Conservation (phyloP, 352 stramenopile species). For the Phytophthora pseudosyringae region DNA sequence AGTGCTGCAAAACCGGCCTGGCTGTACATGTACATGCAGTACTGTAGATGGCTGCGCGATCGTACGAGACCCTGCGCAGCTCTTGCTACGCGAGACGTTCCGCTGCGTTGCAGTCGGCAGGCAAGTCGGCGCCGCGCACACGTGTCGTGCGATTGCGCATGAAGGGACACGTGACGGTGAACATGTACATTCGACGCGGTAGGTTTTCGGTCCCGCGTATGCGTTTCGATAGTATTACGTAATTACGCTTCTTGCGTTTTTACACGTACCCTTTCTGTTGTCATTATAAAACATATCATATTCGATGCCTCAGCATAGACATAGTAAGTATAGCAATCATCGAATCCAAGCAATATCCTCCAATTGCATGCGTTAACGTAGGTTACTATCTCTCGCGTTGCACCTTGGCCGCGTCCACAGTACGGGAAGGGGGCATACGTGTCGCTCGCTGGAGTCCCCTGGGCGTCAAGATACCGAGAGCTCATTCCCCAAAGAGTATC, state of each 20-base stretch:
- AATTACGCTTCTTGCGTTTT: too few relatives aligned
- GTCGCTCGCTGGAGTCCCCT: constrained; percentile 24
- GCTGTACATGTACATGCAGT: too few relatives aligned
- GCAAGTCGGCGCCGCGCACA: background rate
- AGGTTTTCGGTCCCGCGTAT: too few relatives aligned
- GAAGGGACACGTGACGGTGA: constrained; percentile 5
- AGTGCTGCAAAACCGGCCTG: constrained; percentile 3
- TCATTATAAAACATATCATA: too few relatives aligned
- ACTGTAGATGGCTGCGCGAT: constrained; percentile 10
- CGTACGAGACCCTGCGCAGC: background rate
- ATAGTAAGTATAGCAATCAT: too few relatives aligned
- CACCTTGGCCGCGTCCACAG: background rate
- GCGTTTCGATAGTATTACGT: too few relatives aligned
- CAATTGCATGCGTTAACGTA: background rate
- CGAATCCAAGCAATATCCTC: too few relatives aligned
- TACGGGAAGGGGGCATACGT: constrained; percentile 21
- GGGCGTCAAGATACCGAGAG: constrained; percentile 11
- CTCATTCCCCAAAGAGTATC: constrained; percentile 49
- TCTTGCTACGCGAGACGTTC: background rate
- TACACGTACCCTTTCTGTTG: too few relatives aligned
- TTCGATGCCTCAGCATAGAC: too few relatives aligned
- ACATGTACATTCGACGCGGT: background rate
- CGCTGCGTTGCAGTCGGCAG: background rate
- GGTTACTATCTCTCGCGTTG: background rate
- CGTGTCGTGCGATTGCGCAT: constrained; percentile 26